Percentiles rank a stretch among this genome's conserved stretches.
Evolutionary conservation across 805 yeast genomes (phyloP).

Genomic region (Metschnikowia lachancei): DNA sequence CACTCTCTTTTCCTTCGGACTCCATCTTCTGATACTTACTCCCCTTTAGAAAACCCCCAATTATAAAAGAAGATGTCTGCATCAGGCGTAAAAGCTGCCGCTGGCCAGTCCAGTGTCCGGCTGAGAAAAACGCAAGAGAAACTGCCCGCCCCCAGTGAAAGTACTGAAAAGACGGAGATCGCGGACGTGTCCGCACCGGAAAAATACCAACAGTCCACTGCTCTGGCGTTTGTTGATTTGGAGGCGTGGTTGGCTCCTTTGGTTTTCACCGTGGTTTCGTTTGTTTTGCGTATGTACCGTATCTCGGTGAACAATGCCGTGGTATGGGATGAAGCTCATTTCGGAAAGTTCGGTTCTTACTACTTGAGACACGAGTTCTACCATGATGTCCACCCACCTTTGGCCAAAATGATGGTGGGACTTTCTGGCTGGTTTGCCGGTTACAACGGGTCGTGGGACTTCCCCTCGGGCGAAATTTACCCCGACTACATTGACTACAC

Average conservation of each 20-base stretch:
- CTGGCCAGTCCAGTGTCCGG: constrained; percentile 7
- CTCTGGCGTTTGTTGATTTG: constrained; percentile 24
- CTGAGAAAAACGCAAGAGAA: constrained; percentile 5
- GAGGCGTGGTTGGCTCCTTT: constrained; percentile 53
- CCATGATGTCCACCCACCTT: constrained; percentile 85
- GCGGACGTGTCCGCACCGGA: constrained; percentile 17
- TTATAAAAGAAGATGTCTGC: constrained; percentile 16
- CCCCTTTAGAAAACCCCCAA: neutral
- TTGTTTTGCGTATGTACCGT: constrained; percentile 69
- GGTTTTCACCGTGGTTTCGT: constrained; percentile 64
- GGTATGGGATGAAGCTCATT: constrained; percentile 90
- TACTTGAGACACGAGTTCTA: constrained; percentile 77
- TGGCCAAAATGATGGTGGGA: constrained; percentile 79
- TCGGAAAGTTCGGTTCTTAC: constrained; percentile 82
- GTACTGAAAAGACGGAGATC: neutral
- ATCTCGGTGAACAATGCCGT: constrained; percentile 67
- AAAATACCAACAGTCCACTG: constrained; percentile 18
- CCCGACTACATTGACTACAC: constrained; percentile 78
- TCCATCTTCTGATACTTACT: no score
- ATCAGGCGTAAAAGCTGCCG: constrained; percentile 15
- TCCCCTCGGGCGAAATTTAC: constrained; percentile 76
- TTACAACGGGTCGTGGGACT: constrained; percentile 84
- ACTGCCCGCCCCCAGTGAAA: neutral
- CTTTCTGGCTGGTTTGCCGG: constrained; percentile 78
- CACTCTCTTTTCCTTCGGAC: neutral